Conservation (phyloP, 2,329 filamentous ascomycete species). For the Nemania sp. region DNA sequence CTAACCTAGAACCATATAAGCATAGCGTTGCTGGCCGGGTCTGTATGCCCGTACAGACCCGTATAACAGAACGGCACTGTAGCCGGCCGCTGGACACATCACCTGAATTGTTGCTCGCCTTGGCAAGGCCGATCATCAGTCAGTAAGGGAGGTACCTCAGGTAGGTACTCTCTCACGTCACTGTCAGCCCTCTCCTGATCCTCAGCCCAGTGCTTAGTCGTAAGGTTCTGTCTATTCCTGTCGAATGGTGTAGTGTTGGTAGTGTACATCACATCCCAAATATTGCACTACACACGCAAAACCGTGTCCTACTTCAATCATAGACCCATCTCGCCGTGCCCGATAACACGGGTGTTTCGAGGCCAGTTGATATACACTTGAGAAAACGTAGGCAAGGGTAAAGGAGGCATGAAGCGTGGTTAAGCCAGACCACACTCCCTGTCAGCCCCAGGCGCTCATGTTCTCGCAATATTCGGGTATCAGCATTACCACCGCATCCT, state of each 20-base stretch:
- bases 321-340: background rate
- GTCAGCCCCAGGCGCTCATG: background rate
- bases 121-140: slow-evolving; percentile 22
- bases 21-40: background rate
- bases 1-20: background rate
- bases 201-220: background rate
- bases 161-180: slow-evolving; percentile 21
- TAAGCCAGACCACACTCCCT: background rate
- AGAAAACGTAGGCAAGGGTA: background rate
- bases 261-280: background rate
- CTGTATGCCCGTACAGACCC: too few relatives aligned
- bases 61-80: background rate
- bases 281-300: background rate
- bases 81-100: slow-evolving; percentile 4
- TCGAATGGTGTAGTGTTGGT: background rate
- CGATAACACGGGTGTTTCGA: background rate
- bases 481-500: background rate
- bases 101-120: slow-evolving; percentile 14
- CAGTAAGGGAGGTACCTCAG: too few relatives aligned
- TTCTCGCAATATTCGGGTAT: background rate
- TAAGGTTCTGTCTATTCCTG: background rate
- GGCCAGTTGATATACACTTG: background rate
- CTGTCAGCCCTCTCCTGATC: slow-evolving; percentile 1
- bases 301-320: background rate
- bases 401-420: background rate